Evolutionary conservation across 1,284 basidiomycete species (phyloP).

Genomic region (Coniophora puteana): DNA sequence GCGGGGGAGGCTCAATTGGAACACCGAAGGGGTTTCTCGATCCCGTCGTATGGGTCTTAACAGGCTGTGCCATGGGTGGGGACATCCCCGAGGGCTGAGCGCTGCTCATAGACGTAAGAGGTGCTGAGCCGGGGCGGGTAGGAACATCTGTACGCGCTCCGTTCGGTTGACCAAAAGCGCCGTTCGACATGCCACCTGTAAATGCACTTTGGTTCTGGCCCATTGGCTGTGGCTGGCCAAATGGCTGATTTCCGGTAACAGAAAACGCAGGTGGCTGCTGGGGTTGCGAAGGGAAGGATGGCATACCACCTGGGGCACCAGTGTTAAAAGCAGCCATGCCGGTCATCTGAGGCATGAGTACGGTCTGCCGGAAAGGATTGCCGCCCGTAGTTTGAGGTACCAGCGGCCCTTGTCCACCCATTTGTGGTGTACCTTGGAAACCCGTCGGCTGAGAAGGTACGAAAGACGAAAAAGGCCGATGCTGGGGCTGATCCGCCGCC

Average conservation of each 20-base stretch:
- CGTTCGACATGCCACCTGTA: slow-evolving; percentile 4
- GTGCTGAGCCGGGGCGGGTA: slow-evolving; percentile 66
- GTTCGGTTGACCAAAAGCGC: slow-evolving; percentile 6
- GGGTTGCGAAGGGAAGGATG: slow-evolving; percentile 29
- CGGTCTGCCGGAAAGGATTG: slow-evolving; percentile 29
- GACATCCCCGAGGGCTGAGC: slow-evolving; percentile 27
- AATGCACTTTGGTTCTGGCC: not conserved
- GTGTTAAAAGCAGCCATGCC: slow-evolving; percentile 73
- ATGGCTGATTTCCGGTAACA: not conserved
- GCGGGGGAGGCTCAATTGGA: slow-evolving; percentile 61
- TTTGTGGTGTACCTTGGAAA: slow-evolving; percentile 7
- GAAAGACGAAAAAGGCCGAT: slow-evolving; percentile 51
- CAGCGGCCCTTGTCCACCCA: slow-evolving; percentile 32
- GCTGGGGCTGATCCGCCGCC: slow-evolving; percentile 38
- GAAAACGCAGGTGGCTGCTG: not conserved
- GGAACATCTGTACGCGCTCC: slow-evolving; percentile 30
- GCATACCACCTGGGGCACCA: slow-evolving; percentile 67
- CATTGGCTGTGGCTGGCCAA: not conserved
- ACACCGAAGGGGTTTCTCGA: slow-evolving; percentile 94
- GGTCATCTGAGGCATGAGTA: slow-evolving; percentile 60
- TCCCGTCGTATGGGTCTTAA: slow-evolving; percentile 91
- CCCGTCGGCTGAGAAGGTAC: slow-evolving; percentile 40
- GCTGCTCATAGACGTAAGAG: slow-evolving; percentile 39
- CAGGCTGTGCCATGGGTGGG: slow-evolving; percentile 47
- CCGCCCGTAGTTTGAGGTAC: slow-evolving; percentile 41